phyloP scores from a whole-genome alignment of 2,329 filamentous ascomycete genomes.

The Xylaria sp. region DNA sequence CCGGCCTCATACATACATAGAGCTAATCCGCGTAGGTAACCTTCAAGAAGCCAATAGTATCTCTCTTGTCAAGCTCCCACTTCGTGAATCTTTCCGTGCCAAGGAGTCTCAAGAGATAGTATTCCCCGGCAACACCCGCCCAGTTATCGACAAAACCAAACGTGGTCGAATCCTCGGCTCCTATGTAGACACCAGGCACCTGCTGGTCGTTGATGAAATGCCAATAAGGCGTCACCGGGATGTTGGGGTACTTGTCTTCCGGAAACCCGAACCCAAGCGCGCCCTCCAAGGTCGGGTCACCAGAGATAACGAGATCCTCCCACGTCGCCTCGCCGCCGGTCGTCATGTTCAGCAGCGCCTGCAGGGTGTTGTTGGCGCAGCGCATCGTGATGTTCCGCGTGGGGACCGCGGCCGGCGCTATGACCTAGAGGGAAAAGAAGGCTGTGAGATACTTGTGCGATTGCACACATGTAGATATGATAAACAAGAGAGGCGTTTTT shows the following conservation, averaged over 20 bases:
- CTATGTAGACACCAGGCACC: constrained; percentile 35
- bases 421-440: constrained; percentile 24
- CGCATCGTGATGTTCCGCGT: constrained; percentile 32
- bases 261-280: constrained; percentile 36
- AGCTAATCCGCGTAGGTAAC: constrained; percentile 24
- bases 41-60: constrained; percentile 35
- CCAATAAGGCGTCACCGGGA: constrained; percentile 35
- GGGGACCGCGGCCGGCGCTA: constrained; percentile 23
- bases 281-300: constrained; percentile 34
- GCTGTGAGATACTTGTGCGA: not conserved
- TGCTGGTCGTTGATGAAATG: constrained; percentile 36
- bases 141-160: constrained; percentile 35
- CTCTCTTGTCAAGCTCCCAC: constrained; percentile 29
- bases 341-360: constrained; percentile 28
- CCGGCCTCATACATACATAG: not conserved
- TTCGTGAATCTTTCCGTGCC: constrained; percentile 22
- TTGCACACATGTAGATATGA: not conserved
- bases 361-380: constrained; percentile 35
- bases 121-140: constrained; percentile 33
- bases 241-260: constrained; percentile 22
- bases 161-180: constrained; percentile 26
- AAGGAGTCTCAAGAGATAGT: constrained; percentile 36
- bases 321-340: constrained; percentile 18
- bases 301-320: constrained; percentile 34
- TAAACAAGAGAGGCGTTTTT: not conserved